Conservation (phyloP, 2,329 filamentous ascomycete species). For the Botryotinia convoluta region DNA sequence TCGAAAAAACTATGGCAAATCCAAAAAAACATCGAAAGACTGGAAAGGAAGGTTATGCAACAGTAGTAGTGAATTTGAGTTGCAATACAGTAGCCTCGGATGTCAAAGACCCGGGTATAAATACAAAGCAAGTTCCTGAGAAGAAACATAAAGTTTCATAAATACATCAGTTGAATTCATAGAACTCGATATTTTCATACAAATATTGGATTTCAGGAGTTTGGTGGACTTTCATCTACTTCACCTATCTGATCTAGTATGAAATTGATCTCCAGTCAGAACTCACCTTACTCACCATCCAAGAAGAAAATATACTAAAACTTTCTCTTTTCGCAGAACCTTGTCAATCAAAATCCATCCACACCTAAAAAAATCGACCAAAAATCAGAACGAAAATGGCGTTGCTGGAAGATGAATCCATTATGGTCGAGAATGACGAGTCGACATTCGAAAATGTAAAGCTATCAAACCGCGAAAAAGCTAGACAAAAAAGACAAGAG, state of each 20-base stretch:
- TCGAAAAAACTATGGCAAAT: background rate
- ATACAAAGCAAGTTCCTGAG: background rate
- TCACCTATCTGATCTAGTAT: background rate
- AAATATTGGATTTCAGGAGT: background rate
- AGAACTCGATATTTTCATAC: background rate
- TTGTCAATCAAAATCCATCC: background rate
- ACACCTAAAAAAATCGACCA: too few species aligned
- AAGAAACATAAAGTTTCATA: background rate
- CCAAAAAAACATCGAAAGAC: background rate
- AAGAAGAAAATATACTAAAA: background rate
- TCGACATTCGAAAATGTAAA: background rate
- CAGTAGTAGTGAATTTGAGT: background rate
- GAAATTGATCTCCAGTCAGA: background rate
- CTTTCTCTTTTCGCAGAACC: background rate
- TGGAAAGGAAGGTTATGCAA: background rate
- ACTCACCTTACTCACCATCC: background rate
- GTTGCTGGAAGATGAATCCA: background rate
- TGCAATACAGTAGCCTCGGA: background rate
- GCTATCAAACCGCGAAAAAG: background rate
- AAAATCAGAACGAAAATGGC: background rate
- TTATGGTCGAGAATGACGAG: background rate
- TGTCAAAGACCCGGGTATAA: background rate
- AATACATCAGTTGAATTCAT: background rate
- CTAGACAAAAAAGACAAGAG: background rate
- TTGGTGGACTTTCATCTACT: background rate